phyloP scores from a whole-genome alignment of 495 filamentous ascomycete species.

The Aspergillus baeticus region DNA sequence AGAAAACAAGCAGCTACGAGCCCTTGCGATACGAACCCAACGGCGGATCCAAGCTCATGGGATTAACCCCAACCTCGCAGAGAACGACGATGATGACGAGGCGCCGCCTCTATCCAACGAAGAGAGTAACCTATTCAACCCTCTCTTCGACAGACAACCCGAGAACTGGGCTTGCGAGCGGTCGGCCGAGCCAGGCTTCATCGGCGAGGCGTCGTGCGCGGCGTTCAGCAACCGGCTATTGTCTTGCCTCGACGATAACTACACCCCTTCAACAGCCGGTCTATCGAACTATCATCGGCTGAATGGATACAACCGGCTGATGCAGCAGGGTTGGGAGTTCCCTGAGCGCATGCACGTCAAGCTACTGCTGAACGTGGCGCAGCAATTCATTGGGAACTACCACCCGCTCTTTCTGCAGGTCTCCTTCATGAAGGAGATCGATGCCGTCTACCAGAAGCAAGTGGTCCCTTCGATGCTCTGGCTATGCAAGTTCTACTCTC shows the following conservation, averaged over 20 bases:
- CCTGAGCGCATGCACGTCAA: slow-evolving; percentile 14
- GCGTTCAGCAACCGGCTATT: slow-evolving; percentile 13
- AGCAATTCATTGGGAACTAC: slow-evolving; percentile 15
- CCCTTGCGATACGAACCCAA: slow-evolving; percentile 2
- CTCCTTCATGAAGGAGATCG: slow-evolving; percentile 13
- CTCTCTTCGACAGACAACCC: slow-evolving; percentile 10
- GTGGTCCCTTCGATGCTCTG: slow-evolving; percentile 3
- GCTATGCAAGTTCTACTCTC: slow-evolving; percentile 14
- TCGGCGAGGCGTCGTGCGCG: slow-evolving; percentile 13
- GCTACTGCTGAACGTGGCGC: slow-evolving; percentile 8
- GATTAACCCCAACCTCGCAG: background rate
- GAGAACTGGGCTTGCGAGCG: slow-evolving; percentile 4
- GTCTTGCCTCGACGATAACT: slow-evolving; percentile 12
- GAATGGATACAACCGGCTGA: background rate
- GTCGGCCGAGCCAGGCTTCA: slow-evolving; percentile 11
- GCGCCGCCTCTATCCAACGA: slow-evolving; percentile 9
- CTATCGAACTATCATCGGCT: slow-evolving; percentile 14
- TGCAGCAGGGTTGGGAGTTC: background rate
- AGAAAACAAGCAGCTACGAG: slow-evolving; percentile 7
- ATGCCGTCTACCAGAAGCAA: slow-evolving; percentile 8
- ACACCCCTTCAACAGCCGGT: slow-evolving; percentile 9
- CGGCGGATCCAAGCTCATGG: background rate
- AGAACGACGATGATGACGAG: slow-evolving; percentile 8
- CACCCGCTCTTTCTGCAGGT: slow-evolving; percentile 13
- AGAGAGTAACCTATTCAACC: slow-evolving; percentile 11